A percentile compares a stretch with the other conserved stretches of the same genome.
Evolutionary conservation across 768 basidiomycete genomes (phyloP).

Genomic region (Tulasnella calospora): DNA sequence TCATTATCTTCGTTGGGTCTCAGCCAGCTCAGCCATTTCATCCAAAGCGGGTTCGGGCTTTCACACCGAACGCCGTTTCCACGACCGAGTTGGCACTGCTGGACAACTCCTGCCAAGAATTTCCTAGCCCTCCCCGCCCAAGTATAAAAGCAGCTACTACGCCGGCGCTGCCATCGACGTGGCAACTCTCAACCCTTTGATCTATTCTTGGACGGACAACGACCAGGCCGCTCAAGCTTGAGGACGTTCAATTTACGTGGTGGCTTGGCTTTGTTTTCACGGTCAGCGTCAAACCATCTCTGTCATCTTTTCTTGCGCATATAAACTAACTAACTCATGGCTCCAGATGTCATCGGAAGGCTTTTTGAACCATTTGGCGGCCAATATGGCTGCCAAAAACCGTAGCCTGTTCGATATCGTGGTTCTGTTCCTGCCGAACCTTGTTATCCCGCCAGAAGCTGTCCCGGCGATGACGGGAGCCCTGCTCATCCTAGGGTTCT

Average conservation of each 20-base stretch:
- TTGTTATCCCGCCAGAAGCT: background rate
- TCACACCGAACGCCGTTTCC: conserved; percentile 1
- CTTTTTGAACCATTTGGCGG: background rate
- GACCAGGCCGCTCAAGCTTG: background rate
- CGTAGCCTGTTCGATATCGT: background rate
- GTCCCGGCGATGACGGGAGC: background rate
- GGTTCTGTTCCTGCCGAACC: background rate
- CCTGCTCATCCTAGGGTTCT: background rate
- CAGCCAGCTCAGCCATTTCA: background rate
- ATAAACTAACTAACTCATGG: background rate
- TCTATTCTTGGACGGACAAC: background rate
- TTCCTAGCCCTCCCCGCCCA: background rate
- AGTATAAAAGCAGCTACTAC: background rate
- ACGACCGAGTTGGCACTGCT: background rate
- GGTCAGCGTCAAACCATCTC: background rate
- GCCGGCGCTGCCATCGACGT: background rate
- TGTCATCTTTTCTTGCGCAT: background rate
- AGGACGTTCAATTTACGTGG: background rate
- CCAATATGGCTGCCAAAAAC: conserved; percentile 2
- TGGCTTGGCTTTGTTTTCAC: background rate
- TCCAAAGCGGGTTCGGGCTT: background rate
- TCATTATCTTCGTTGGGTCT: background rate
- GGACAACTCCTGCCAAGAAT: background rate
- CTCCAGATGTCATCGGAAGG: background rate
- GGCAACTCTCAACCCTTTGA: background rate